Base-by-base conservation (phyloP, 2,329 filamentous ascomycete species). In the Graphilbum fragrans region DNA sequence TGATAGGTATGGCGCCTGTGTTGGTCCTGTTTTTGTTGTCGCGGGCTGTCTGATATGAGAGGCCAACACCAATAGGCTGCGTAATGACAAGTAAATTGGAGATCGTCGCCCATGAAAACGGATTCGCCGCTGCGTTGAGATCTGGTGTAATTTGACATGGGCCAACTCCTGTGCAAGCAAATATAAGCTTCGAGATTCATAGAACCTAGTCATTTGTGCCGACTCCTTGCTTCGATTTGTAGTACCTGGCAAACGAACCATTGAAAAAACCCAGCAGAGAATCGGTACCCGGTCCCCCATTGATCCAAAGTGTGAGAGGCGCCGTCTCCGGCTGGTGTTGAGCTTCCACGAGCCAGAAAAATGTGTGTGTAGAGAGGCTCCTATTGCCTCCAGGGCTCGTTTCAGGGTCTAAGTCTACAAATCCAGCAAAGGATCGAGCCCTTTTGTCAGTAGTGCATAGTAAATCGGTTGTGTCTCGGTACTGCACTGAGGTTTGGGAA, bases 21-120 rank as follows among this genome's bases (percentile, higher is more conserved):
- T 17, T 11, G 21, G 5, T 29, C n/a, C 31, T 9, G 25, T 29
- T 29, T 14, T 14, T 14, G 14, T 8, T 29, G 25, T 29, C 25
- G 25, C 8, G 25, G 25, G 25, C 14, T 29, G 25, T 8, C 25
- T 29, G 25, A 21, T 20, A 57, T 20, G 54, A 57, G 47, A 56
- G 55, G 10, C 55, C 55, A 2, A 52, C 51, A 37, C 51, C 55
- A 44, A 53, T 49, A 1, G 54, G 78, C 55, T 82, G 71, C 52
- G 82, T 77, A 46, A 82, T 75, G 55, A 77, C 81, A 8, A 82
- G 67, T 65, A 80, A 70, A 45, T 80, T 80, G 44, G 67, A 70
- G 19, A 32, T 36, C 25, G 43, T 41, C 31, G 41, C 37, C 71
- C 72, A 79, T 2, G 70, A 70, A 60, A 70, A 77, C 0, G 71